Base-by-base conservation (phyloP, 805 yeast genomes). In the Pichia rugopelliculosa region DNA sequence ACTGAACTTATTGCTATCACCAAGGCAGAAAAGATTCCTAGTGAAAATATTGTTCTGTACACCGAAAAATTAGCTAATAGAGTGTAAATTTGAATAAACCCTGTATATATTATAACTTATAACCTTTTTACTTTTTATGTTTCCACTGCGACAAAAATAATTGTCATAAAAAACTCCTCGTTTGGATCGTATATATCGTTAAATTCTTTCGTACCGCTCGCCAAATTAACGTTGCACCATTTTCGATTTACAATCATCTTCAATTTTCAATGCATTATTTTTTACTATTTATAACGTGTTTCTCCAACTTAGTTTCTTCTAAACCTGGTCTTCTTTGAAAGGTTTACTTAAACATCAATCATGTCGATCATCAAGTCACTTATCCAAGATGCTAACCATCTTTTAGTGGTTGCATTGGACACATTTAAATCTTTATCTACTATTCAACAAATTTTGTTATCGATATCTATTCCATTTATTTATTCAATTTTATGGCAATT, bases 401-500 rank as follows among this genome's bases (percentile, higher is more conserved):
- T 47, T 21, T 46, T 45, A 13, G 12, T 25, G 27, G 12, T 22
- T 4, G 42, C 37, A 2, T n/a, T 49, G n/a, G 46, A 46, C 15
- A 39, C 52, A 39, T 48, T 63, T 37, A 39, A 47, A 18, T 42
- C 48, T 3, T 51, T 67, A 12, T 50, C 63, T 6, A 39, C 54
- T 2, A 42, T 56, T 13, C 68, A 65, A 50, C 62, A 62, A 47
- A 21, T 63, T 15, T 41, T 66, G 6, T 42, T 75, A 6, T 18
- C 76, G 20, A 38, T 74, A 17, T 52, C 70, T 2, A 50, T 66
- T n/a, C 93, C 93, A 13, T 81, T 85, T 60, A 54, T 82, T 25
- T 83, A 82, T 67, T 77, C 79, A 55, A 60, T 83, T 30, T 57
- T 74, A 22, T 84, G 82, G 82, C 93, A 85, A 65, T 66, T 82